Evolutionary conservation across 2,329 filamentous ascomycete species (phyloP), one percentile per base, ranked within the genome.

Genomic region (Hymenoscyphus albidus): DNA sequence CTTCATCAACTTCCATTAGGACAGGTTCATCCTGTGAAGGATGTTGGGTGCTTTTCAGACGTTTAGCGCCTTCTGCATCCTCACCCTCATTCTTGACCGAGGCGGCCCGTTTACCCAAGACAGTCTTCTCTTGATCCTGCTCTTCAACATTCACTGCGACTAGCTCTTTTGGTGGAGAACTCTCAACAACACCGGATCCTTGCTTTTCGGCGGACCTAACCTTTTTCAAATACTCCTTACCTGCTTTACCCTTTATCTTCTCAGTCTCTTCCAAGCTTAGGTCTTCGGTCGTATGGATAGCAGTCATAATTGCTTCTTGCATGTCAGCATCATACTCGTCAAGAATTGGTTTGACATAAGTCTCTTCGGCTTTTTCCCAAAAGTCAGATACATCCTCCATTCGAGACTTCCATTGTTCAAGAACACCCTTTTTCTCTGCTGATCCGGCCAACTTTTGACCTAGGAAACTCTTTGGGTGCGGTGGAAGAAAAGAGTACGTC

Each of bases 401-500:
- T 62, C 90, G 82, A 64, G 82, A 79, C 44, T 84, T 80, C 69
- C 91, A 89, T 10, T 84, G 85, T 40, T 93, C 89, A 54, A 90
- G 79, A 58, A 91, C 86, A 1, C 87, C 87, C 61, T 89, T 85
- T 75, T 92, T 86, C 75, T 90, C 88, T 0, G 92, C 91, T 62
- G 87, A 80, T 72, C 94, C 87, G n/a, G 86, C 83, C n/a, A 96
- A 80, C 74, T 92, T 91, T 78, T 89, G 91, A 9, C 91, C 93
- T 42, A 99, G 78, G 75, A 85, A 97, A 67, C 91, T 96, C 68
- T 89, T 88, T 0, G 93, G 93, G 75, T 98, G 93, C 0, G 95
- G 95, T 22, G 95, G 95, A 39, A 99, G 80, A 71, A 99, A 91
- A 64, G 91, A 92, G 78, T 98, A 93, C 54, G 91, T 95, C 2